A percentile compares a stretch with the other conserved stretches of the same genome.
Conservation (phyloP, 2,329 filamentous ascomycete species). For the Aureobasidium leucospermi region DNA sequence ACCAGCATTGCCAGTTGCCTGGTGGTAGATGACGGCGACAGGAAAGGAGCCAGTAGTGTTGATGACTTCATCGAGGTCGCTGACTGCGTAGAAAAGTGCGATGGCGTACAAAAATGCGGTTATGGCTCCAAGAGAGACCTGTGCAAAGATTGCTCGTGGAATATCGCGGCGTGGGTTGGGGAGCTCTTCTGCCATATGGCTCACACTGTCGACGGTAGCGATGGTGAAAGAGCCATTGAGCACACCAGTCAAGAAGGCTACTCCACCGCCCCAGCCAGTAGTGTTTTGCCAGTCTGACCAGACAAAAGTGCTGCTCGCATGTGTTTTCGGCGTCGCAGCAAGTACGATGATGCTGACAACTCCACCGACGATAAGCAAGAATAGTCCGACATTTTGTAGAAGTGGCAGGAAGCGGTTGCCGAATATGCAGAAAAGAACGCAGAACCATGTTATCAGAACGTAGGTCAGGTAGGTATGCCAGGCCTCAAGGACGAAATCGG, state of each 20-base stretch:
- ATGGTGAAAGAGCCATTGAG: conserved; percentile 33
- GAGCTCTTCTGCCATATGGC: conserved; percentile 32
- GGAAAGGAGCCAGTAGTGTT: conserved; percentile 36
- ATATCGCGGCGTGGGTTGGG: conserved; percentile 34
- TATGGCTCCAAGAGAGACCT: conserved; percentile 41
- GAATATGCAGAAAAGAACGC: conserved; percentile 47
- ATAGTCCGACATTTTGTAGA: conserved; percentile 49
- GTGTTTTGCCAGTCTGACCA: conserved; percentile 47
- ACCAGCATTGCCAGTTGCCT: conserved; percentile 41
- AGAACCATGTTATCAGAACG: conserved; percentile 49
- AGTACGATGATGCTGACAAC: conserved; percentile 30
- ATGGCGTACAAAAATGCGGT: conserved; percentile 43
- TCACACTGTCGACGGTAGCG: conserved; percentile 29
- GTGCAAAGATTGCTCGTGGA: conserved; percentile 43
- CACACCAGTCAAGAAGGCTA: conserved; percentile 31
- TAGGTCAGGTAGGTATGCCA: conserved; percentile 57
- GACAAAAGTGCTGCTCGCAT: conserved; percentile 47
- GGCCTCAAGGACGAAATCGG: conserved; percentile 41
- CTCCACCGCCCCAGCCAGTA: conserved; percentile 42
- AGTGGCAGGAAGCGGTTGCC: conserved; percentile 47
- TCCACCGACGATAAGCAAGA: conserved; percentile 38
- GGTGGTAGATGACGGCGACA: conserved; percentile 41
- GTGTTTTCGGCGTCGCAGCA: conserved; percentile 46
- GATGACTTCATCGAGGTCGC: conserved; percentile 36
- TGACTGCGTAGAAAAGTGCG: conserved; percentile 45